Evolutionary conservation across 208 protist species (phyloP), one percentile per base, ranked within the genome.

Genomic region (Jaenimonas drosophilae): DNA sequence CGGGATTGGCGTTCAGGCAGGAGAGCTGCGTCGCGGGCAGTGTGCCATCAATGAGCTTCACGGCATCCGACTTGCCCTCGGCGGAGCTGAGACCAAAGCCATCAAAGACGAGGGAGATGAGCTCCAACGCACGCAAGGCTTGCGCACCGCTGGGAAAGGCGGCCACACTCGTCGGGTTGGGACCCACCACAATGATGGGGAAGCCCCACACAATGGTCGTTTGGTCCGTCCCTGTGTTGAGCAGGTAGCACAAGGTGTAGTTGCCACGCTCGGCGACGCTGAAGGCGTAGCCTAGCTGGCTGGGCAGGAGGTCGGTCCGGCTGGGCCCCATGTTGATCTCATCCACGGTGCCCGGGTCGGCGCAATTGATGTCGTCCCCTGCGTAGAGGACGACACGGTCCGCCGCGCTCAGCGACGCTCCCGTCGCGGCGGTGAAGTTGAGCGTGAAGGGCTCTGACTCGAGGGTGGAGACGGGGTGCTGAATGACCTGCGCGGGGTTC

Each of bases 391-490:
- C 65, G 12, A 89, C 52, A 25, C 49, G 61, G 59, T 94, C 86
- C 29, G 54, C 60, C 4, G 48, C 53, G 14, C 57, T 60, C 24
- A 84, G 48, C 12, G 50, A 39, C 3, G 24, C 28, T 12, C 31
- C 45, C 7, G 32, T 56, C 17, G 50, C 46, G 7, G 30, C 46
- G 3, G 48, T 72, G 49, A 92, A 92, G 45, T 80, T 56, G 16
- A 91, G 49, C 54, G 87, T 90, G 56, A 94, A 91, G 25, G 90
- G 61, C 50, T 94, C 82, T 28, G 79, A 75, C 31, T 91, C 79
- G 12, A 85, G 56, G 0, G 69, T 54, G 17, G 52, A 47, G 28
- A 65, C 50, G 7, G 86, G 81, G 1, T 59, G 77, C 47, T 70
- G 55, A 2, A 36, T 56, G 29, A 91, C 69, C n/a, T 16, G 20